Evolutionary conservation across 176 grass and related monocot genomes (phyloP).

Genomic region (Dactylis glomerata): DNA sequence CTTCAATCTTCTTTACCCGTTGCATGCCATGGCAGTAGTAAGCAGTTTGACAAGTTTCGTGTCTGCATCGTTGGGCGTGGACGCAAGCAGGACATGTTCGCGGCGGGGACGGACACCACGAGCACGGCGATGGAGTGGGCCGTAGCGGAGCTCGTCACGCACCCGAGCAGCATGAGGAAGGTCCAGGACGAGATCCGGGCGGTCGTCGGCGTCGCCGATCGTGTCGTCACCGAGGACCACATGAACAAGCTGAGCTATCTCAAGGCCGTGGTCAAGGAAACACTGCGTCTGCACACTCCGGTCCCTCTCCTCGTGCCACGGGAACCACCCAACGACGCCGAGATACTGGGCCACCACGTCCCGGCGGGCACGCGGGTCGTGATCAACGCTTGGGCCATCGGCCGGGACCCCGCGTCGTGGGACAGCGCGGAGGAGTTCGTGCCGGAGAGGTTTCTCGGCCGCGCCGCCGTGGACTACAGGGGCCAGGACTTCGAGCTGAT

Average conservation of each 20-base stretch:
- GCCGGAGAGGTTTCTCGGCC: background rate
- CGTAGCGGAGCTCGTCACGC: constrained; percentile 37
- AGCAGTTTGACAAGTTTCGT: background rate
- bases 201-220: background rate
- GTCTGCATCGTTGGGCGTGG: background rate
- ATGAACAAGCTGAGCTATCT: constrained; percentile 2
- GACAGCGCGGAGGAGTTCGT: background rate
- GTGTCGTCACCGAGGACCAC: constrained; percentile 1
- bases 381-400: background rate
- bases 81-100: constrained; percentile 25
- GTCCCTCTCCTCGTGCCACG: constrained; percentile 22
- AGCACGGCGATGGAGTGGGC: constrained; percentile 24
- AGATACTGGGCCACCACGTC: constrained; percentile 1
- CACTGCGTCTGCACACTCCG: constrained; percentile 41
- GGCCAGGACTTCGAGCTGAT: background rate
- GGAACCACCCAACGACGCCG: constrained; percentile 27
- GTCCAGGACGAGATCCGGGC: constrained; percentile 34
- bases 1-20: background rate
- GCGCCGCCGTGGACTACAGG: constrained; percentile 6
- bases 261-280: constrained; percentile 29
- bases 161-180: constrained; percentile 12
- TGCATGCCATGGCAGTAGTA: background rate
- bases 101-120: constrained; percentile 20
- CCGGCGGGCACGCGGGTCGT: background rate
- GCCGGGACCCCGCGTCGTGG: background rate